Evolutionary conservation across 1,284 basidiomycete species (phyloP).

Genomic region (Ceratobasidium sp.): DNA sequence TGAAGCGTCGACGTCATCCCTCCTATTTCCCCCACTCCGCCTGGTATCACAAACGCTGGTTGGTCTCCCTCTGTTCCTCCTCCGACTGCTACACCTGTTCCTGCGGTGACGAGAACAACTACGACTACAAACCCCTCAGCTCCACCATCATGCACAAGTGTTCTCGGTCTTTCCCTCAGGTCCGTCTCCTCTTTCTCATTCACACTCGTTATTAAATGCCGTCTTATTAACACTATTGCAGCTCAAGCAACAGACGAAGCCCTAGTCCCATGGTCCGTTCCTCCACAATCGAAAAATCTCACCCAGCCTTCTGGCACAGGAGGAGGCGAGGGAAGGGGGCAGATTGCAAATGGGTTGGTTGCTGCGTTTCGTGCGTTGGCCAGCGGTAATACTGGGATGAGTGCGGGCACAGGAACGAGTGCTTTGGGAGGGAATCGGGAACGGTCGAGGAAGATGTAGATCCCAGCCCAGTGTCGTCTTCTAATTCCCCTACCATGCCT

Average conservation of each 20-base stretch:
- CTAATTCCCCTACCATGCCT: too few relatives aligned
- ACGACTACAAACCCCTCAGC: neutral
- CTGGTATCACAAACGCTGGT: too few relatives aligned
- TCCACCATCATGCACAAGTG: constrained; percentile 69
- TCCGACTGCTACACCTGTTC: neutral
- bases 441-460: neutral
- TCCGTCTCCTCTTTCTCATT: constrained; percentile 57
- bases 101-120: neutral
- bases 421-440: neutral
- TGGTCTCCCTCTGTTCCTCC: too few relatives aligned
- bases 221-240: constrained; percentile 18
- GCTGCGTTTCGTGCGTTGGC: constrained; percentile 34
- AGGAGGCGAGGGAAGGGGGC: neutral
- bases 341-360: constrained; percentile 25
- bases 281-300: constrained; percentile 47
- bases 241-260: constrained; percentile 41
- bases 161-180: constrained; percentile 82
- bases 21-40: constrained; percentile 50
- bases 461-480: too few relatives aligned
- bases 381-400: neutral
- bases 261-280: constrained; percentile 36
- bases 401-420: neutral
- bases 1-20: too few relatives aligned
- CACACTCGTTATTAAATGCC: constrained; percentile 28
- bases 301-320: constrained; percentile 72